Evolutionary conservation across 2,329 filamentous ascomycete genomes (phyloP).

Genomic region (Colletotrichum siamense): DNA sequence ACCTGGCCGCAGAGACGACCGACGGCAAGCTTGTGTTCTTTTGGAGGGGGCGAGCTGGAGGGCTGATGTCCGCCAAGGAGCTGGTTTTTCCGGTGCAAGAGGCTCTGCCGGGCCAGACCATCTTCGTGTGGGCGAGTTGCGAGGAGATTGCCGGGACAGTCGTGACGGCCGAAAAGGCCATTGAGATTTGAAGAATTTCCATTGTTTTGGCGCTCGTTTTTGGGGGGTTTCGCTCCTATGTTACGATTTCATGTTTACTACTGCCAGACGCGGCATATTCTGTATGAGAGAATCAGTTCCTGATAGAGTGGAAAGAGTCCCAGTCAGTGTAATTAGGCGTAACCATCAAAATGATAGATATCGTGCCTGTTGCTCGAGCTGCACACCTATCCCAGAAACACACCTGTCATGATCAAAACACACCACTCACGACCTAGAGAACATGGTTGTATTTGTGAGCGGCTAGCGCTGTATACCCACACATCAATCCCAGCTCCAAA

Average conservation of each 20-base stretch:
- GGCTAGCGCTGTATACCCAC: background rate
- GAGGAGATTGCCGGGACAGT: conserved; percentile 78
- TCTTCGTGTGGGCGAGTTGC: conserved; percentile 77
- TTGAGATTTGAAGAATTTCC: background rate
- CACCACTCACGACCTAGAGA: background rate
- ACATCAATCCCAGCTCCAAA: background rate
- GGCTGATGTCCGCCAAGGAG: conserved; percentile 64
- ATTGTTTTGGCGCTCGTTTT: no score
- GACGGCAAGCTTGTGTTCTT: conserved; percentile 75
- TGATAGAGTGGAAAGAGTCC: background rate
- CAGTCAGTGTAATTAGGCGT: no score
- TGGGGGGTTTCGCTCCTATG: background rate
- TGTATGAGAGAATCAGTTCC: background rate
- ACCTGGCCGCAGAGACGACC: conserved; percentile 75
- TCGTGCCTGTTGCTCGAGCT: background rate
- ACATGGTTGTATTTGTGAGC: background rate
- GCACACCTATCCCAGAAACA: fast-evolving
- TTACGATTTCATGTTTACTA: background rate
- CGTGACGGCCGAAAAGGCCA: conserved; percentile 27
- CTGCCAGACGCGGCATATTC: background rate
- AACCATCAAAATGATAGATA: fast-evolving
- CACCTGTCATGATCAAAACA: background rate
- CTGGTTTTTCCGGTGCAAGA: conserved; percentile 62
- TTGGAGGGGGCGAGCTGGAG: conserved; percentile 66
- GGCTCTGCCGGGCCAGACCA: conserved; percentile 52